Evolutionary conservation across 352 stramenopile genomes (phyloP), one percentile per base, ranked within the genome.

Genomic region (Pythium diclinum): DNA sequence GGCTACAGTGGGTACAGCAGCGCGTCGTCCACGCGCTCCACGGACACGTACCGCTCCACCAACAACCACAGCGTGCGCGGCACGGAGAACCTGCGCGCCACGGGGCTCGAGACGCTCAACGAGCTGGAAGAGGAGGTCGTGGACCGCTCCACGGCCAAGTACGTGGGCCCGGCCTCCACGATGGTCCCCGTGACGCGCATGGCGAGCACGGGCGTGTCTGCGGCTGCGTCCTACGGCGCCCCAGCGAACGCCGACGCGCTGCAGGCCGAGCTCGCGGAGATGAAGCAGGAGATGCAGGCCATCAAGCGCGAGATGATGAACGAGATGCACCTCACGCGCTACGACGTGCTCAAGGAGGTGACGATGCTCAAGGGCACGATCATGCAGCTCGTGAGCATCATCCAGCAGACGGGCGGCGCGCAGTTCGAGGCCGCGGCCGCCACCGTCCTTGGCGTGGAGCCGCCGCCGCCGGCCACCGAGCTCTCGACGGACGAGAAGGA

Each of bases 271-370:
- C 57, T 95, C 36, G 61, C 72, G 7, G 78, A 85, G 52, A 75
- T 95, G 44, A 87, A 87, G 59, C 59, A 73, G 17, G 83, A 95
- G 52, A 76, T 93, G 48, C 75, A 83, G 42, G 65, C 71, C 23
- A 88, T 93, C 48, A 78, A 79, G 13, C 78, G 82, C 44, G 84
- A 95, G 59, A 76, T 95, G 60, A 91, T 95, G 80, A 89, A 92
- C 56, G 86, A 93, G 71, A 74, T 95, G 61, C 86, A 93, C 63
- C 68, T 83, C 25, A 90, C 80, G 33, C 81, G 83, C 17, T 95
- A 95, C 76, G 86, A 95, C 59, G 70, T 95, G 55, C 74, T 95
- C 46, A 95, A 95, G 67, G 86, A 95, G 62, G 67, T 95, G 21
- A 76, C 82, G 47, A 72, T 93, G 74, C 82, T 95, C 51, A 88